These are phyloP conservation scores for Euphorbia lathyris DNA, from an alignment of 345 rosid species.

Conservation along the genomic window DNA sequence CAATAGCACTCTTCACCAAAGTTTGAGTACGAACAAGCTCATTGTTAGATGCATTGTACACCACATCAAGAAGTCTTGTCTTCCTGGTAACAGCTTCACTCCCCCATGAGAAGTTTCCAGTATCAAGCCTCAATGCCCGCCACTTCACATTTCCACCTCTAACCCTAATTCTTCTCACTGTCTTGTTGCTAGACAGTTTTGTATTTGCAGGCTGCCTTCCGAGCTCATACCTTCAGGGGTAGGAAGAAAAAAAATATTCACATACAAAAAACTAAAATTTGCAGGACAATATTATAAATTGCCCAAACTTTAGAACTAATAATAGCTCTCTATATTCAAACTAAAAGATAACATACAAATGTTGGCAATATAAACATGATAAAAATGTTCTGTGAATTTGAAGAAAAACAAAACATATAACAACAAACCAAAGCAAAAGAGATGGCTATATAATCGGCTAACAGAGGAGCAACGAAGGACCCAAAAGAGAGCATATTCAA, in stretches of 20 bases:
- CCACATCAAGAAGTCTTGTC: constrained; percentile 33
- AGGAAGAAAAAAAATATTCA: no score
- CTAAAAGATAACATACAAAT: no score
- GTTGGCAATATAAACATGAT: background rate
- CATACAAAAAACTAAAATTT: background rate
- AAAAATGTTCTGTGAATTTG: background rate
- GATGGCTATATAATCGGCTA: no score
- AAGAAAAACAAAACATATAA: background rate
- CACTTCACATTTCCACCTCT: constrained; percentile 34
- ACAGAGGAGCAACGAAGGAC: background rate
- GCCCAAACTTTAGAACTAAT: background rate
- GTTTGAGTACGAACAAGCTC: constrained; percentile 34
- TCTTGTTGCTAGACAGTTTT: constrained; percentile 32
- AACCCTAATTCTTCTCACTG: constrained; percentile 31
- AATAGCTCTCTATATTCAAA: no score
- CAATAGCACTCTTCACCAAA: constrained; percentile 28
- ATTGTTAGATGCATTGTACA: constrained; percentile 33
- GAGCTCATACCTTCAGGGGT: constrained; percentile 26
- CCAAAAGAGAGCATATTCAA: background rate
- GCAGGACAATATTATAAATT: background rate
- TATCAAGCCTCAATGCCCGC: constrained; percentile 34
- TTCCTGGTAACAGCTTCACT: constrained; percentile 33
- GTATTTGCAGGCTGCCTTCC: constrained; percentile 34
- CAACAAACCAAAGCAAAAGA: background rate
- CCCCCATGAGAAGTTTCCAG: constrained; percentile 36